Conservation (phyloP, 768 basidiomycete genomes). For the Lyophyllum atratum region DNA sequence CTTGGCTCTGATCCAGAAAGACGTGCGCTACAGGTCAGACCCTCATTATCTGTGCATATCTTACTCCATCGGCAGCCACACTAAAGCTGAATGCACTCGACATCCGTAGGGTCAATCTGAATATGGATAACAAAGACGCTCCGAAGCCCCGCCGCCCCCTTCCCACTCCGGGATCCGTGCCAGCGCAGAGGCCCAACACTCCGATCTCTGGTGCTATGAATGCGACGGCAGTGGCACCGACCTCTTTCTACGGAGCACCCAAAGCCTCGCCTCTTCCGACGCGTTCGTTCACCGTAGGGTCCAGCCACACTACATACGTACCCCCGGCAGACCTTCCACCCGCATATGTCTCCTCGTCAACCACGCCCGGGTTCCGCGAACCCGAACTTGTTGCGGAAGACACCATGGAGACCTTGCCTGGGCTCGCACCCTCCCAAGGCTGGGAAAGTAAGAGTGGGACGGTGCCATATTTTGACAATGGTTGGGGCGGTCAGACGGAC, state of each 20-base stretch:
- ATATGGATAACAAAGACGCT: constrained; percentile 52
- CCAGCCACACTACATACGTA: constrained; percentile 42
- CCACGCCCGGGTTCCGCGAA: constrained; percentile 47
- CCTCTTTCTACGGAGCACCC: constrained; percentile 38
- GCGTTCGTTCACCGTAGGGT: constrained; percentile 42
- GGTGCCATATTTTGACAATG: not conserved
- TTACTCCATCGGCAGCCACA: not conserved
- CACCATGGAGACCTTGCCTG: constrained; percentile 33
- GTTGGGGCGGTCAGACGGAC: not conserved
- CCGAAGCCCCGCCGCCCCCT: constrained; percentile 48
- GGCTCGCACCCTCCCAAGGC: constrained; percentile 27
- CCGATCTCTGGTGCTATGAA: constrained; percentile 29
- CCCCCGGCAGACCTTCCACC: constrained; percentile 38
- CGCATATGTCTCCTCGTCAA: constrained; percentile 31
- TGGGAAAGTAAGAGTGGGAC: not conserved
- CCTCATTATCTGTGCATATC: constrained; percentile 4
- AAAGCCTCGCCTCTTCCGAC: constrained; percentile 40
- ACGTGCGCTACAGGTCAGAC: not conserved
- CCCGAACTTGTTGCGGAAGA: constrained; percentile 55
- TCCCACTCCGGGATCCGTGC: constrained; percentile 42
- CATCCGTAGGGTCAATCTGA: not conserved
- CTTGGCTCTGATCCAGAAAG: not conserved
- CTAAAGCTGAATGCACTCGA: not conserved
- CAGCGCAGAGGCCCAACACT: constrained; percentile 42
- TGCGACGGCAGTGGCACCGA: constrained; percentile 31